Evolutionary conservation across 495 filamentous ascomycete species (phyloP).

Genomic region (Viridothelium virens): DNA sequence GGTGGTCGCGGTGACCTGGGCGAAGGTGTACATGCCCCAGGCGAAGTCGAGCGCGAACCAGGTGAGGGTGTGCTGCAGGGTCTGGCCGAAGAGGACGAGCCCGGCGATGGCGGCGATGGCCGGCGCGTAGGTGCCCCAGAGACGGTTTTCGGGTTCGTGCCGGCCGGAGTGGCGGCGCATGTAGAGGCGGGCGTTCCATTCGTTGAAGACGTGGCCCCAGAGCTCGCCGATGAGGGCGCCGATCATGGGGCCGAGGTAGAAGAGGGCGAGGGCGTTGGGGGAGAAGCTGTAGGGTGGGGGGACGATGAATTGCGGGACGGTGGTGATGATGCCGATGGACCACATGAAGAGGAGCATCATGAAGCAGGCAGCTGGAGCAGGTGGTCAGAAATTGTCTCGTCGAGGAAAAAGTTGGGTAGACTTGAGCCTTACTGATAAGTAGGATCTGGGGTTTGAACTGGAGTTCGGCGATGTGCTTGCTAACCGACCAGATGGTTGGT

Average conservation of each 20-base stretch:
- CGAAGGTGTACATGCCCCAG: constrained; percentile 25
- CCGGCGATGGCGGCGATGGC: constrained; percentile 18
- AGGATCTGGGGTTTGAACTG: constrained; percentile 29
- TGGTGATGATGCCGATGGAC: constrained; percentile 34
- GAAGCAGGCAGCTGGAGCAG: constrained; percentile 8
- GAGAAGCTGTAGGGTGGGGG: constrained; percentile 33
- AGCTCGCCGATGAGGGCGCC: constrained; percentile 31
- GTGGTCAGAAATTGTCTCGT: neutral
- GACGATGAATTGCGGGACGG: constrained; percentile 34
- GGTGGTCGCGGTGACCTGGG: constrained; percentile 17
- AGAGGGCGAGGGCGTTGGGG: constrained; percentile 28
- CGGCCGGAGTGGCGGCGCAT: constrained; percentile 17
- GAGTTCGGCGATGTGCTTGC: constrained; percentile 22
- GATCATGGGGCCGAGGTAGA: constrained; percentile 36
- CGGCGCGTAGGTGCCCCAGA: constrained; percentile 23
- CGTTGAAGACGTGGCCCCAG: constrained; percentile 38
- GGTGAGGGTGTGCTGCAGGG: constrained; percentile 18
- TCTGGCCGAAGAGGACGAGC: constrained; percentile 23
- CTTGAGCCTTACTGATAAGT: constrained; percentile 24
- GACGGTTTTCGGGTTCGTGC: constrained; percentile 20
- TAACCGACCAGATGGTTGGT: constrained; percentile 23
- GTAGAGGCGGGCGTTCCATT: constrained; percentile 29
- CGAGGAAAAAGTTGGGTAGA: neutral
- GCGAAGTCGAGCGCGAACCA: constrained; percentile 23
- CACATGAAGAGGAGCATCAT: constrained; percentile 28